Evolutionary conservation across 108 stramenopile species (phyloP).

Genomic region (Cyclotella distinguenda): DNA sequence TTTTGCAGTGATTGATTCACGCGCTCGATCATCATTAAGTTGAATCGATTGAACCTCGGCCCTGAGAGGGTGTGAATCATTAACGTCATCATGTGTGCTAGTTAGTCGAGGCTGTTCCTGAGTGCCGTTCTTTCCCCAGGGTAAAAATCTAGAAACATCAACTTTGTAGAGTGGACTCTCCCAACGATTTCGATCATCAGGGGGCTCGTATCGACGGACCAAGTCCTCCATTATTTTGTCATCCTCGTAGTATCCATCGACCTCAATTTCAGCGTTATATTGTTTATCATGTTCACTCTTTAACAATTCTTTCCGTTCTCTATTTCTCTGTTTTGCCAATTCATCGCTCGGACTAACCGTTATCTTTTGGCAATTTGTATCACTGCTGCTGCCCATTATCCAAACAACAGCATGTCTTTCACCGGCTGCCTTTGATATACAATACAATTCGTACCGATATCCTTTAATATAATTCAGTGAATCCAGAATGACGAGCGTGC

Average conservation of each 20-base stretch:
- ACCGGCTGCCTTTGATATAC: conserved; percentile 78
- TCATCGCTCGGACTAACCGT: conserved; percentile 32
- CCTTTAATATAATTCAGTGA: conserved; percentile 91
- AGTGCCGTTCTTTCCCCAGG: conserved; percentile 43
- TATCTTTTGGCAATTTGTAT: background rate
- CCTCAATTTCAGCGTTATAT: conserved; percentile 1
- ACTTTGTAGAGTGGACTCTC: conserved; percentile 80
- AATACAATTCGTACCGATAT: conserved; percentile 87
- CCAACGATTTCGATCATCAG: conserved; percentile 87
- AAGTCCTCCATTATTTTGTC: conserved; percentile 62
- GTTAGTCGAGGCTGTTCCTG: background rate
- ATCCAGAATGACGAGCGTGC: conserved; percentile 80
- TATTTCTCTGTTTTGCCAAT: conserved; percentile 61
- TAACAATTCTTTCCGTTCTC: conserved; percentile 17
- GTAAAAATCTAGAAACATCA: conserved; percentile 44
- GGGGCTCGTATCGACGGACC: conserved; percentile 84
- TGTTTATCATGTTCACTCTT: too few relatives aligned
- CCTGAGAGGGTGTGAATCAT: background rate
- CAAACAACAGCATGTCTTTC: conserved; percentile 81
- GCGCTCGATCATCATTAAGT: background rate
- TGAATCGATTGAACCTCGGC: background rate
- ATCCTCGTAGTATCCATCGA: conserved; percentile 45
- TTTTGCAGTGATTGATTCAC: conserved; percentile 11
- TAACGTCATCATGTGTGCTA: background rate
- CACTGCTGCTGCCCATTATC: conserved; percentile 44